A percentile compares a stretch with the other conserved stretches of the same genome.
Conservation (phyloP, 495 filamentous ascomycete genomes). For the Friedmanniomyces simplex region DNA sequence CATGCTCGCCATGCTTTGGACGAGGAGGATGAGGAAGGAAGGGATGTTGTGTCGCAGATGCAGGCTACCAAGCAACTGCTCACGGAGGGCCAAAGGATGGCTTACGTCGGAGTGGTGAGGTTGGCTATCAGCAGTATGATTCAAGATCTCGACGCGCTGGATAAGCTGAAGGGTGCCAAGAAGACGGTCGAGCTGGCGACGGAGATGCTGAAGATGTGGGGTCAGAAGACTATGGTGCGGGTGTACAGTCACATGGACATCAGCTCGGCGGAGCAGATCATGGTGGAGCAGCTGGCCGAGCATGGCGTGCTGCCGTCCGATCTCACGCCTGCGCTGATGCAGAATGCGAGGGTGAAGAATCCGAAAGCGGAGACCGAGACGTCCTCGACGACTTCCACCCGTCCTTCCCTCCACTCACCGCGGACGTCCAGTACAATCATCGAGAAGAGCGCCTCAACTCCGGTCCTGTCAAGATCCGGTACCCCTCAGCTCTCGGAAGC, state of each 20-base stretch:
- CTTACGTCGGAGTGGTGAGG: slow-evolving; percentile 84
- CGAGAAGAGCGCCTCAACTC: not conserved
- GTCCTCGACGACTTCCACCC: not conserved
- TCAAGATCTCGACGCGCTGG: slow-evolving; percentile 49
- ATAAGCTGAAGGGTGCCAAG: slow-evolving; percentile 43
- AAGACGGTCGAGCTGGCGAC: slow-evolving; percentile 57
- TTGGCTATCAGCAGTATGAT: slow-evolving; percentile 69
- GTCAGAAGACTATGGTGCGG: slow-evolving; percentile 91
- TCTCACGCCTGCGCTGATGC: slow-evolving; percentile 76
- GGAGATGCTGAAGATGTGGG: slow-evolving; percentile 88
- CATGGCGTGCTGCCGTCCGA: slow-evolving; percentile 82
- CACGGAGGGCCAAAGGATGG: slow-evolving; percentile 90
- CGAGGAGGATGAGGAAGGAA: slow-evolving; percentile 57
- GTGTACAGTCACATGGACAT: slow-evolving; percentile 96
- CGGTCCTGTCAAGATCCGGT: not conserved
- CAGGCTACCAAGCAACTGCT: slow-evolving; percentile 93
- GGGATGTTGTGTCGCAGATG: slow-evolving; percentile 79
- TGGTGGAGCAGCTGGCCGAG: slow-evolving; percentile 93
- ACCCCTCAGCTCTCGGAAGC: slow-evolving; percentile 1
- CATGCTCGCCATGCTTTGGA: slow-evolving; percentile 50
- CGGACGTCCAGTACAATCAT: not conserved
- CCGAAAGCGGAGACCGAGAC: slow-evolving; percentile 39
- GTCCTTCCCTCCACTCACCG: slow-evolving; percentile 10
- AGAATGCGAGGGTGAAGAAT: slow-evolving; percentile 87
- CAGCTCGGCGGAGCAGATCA: slow-evolving; percentile 78